These are phyloP conservation scores for Leucocoprinus sp. DNA, from an alignment of 768 basidiomycete genomes.

Conservation along the genomic window DNA sequence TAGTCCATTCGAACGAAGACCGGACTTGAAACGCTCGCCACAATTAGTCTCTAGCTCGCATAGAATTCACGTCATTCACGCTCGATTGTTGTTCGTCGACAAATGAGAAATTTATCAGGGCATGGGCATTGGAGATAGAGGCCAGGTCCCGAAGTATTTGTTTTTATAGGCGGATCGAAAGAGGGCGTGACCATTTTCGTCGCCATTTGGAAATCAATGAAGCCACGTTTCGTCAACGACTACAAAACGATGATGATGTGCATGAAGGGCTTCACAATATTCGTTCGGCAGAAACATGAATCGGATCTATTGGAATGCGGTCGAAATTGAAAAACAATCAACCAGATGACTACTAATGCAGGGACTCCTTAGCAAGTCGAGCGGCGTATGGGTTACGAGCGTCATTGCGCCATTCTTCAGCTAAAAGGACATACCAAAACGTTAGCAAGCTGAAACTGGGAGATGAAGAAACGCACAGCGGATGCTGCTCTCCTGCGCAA, in stretches of 20 bases:
- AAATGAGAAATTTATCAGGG: no score
- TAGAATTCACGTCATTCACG: neutral
- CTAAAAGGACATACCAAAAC: conserved; percentile 25
- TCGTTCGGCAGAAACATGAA: neutral
- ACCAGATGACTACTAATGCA: conserved; percentile 26
- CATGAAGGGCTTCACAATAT: neutral
- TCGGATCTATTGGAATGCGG: conserved; percentile 1
- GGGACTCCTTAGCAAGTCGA: conserved; percentile 58
- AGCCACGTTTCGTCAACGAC: no score
- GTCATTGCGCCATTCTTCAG: conserved; percentile 62
- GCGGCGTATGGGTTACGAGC: conserved; percentile 79
- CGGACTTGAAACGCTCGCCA: no score
- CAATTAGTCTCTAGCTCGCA: neutral
- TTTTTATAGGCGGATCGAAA: neutral
- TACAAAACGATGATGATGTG: no score
- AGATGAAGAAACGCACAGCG: conserved; percentile 50
- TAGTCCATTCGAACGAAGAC: no score
- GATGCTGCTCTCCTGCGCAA: conserved; percentile 61
- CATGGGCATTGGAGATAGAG: neutral
- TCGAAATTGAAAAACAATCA: neutral
- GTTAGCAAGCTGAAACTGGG: neutral
- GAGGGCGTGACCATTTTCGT: no score
- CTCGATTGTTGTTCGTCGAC: neutral
- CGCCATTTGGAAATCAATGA: no score
- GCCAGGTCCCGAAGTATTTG: no score